Evolutionary conservation across 257 asterid species (phyloP), one percentile per base, ranked within the genome.

Genomic region (Lavandula angustifolia): DNA sequence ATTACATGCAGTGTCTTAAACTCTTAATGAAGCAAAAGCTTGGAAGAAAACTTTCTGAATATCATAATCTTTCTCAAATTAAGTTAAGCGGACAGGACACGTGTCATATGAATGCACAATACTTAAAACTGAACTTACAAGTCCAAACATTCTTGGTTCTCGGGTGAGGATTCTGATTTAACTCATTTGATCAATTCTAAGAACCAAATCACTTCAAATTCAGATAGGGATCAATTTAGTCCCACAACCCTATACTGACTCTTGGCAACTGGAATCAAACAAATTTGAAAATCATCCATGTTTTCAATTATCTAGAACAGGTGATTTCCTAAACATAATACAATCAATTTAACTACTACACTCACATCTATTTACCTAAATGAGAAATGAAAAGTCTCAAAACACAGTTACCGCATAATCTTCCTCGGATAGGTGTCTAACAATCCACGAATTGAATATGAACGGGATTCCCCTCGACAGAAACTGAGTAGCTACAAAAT

Each of bases 401-500:
- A 43, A 61, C 11, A 72, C 17, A 40, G 16, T 71, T 82, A 94
- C 99, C 78, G 97, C 99, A 66, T 87, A 94, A 72, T 72, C 77
- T 68, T 84, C 85, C 76, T 75, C 92, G 1, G 86, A 70, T 60
- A 90, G 86, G 77, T 83, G 96, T 46, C 97, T 80, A 58, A 94
- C 89, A 48, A 90, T 84, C 99, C 97, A 90, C 11, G 95, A 81
- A 73, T 90, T 94, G 89, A 94, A 87, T 44, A 94, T 70, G 83
- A 90, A 94, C 0, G 97, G 98, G 58, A 94, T 90, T 75, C 95
- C 96, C 76, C 99, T 84, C 1, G 97, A 84, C 70, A 90, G 76
- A 56, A 94, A 84, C 81, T 94, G 99, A 12, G 97, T 90, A 44
- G 97, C 97, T 94, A 70, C 71, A 79, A 56, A 60, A 74, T 17